A percentile compares a stretch with the other conserved stretches of the same genome.
Conservation (phyloP, 441 rosid species). For the Corymbia citriodora region DNA sequence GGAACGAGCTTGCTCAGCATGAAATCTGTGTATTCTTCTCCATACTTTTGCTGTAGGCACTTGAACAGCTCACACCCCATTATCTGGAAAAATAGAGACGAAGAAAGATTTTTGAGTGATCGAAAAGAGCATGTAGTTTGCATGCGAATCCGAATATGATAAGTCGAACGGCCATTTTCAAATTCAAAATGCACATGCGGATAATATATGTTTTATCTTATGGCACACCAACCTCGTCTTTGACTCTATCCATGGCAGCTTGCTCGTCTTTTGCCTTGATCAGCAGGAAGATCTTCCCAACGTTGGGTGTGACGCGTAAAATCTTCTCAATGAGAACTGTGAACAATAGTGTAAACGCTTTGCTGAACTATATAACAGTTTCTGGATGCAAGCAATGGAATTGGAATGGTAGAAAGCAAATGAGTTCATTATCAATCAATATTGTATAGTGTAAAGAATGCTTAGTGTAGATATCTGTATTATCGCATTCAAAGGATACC, state of each 20-base stretch:
- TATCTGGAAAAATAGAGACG: slow-evolving; percentile 7
- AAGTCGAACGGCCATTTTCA: neutral
- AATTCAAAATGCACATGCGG: neutral
- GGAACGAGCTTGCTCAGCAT: slow-evolving; percentile 27
- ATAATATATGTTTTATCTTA: neutral
- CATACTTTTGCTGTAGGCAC: slow-evolving; percentile 6
- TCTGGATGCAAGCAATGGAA: neutral
- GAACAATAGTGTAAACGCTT: neutral
- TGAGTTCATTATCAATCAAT: neutral
- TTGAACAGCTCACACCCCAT: slow-evolving; percentile 20
- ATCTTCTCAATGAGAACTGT: neutral
- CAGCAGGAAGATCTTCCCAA: neutral
- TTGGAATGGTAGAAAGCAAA: neutral
- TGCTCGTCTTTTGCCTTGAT: neutral
- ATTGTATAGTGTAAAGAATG: neutral
- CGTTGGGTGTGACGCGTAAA: neutral
- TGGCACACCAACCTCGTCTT: neutral
- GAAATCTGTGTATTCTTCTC: slow-evolving; percentile 9
- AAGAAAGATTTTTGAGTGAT: neutral
- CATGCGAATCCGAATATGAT: neutral
- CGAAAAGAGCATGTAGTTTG: neutral
- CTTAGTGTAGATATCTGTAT: neutral
- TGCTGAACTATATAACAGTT: neutral
- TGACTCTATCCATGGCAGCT: neutral
- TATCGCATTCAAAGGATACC: neutral